Percentiles rank a stretch among this genome's conserved stretches.
phyloP scores from a whole-genome alignment of 2,329 filamentous ascomycete genomes.

The Nothophaeocryptopus gaeumannii region DNA sequence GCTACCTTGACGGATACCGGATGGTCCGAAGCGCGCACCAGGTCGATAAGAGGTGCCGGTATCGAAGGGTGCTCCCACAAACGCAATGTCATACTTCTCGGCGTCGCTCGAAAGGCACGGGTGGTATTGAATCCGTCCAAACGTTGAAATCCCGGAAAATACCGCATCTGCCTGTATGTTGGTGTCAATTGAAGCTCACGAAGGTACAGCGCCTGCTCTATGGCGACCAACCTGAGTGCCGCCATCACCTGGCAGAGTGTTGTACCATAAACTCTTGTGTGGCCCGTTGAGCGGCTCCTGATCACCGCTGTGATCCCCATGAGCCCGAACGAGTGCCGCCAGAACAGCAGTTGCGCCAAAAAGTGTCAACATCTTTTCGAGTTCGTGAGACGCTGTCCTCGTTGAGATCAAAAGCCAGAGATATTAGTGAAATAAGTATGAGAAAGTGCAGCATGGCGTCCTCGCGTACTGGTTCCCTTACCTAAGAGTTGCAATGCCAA shows the following conservation, averaged over 20 bases:
- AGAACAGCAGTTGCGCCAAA: slow-evolving; percentile 25
- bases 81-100: slow-evolving; percentile 70
- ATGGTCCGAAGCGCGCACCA: slow-evolving; percentile 71
- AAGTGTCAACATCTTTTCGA: slow-evolving; percentile 24
- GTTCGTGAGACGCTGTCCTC: not conserved
- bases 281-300: slow-evolving; percentile 65
- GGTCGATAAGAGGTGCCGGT: slow-evolving; percentile 49
- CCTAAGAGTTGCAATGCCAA: slow-evolving; percentile 13
- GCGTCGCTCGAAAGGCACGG: slow-evolving; percentile 70
- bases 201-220: not conserved
- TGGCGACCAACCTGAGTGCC: slow-evolving; percentile 65
- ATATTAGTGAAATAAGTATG: slow-evolving; percentile 3
- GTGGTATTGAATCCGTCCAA: slow-evolving; percentile 73
- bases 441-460: slow-evolving; percentile 1
- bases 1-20: slow-evolving; percentile 85
- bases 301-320: slow-evolving; percentile 52
- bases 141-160: slow-evolving; percentile 84
- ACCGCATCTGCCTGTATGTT: slow-evolving; percentile 72
- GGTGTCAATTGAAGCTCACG: not conserved
- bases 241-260: slow-evolving; percentile 75
- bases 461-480: slow-evolving; percentile 12
- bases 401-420: slow-evolving; percentile 1
- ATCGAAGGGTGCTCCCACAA: slow-evolving; percentile 51
- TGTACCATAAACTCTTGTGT: slow-evolving; percentile 77
- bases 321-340: slow-evolving; percentile 56